phyloP scores from a whole-genome alignment of 129 eudicot species.

The Chrysanthemum makinoi region DNA sequence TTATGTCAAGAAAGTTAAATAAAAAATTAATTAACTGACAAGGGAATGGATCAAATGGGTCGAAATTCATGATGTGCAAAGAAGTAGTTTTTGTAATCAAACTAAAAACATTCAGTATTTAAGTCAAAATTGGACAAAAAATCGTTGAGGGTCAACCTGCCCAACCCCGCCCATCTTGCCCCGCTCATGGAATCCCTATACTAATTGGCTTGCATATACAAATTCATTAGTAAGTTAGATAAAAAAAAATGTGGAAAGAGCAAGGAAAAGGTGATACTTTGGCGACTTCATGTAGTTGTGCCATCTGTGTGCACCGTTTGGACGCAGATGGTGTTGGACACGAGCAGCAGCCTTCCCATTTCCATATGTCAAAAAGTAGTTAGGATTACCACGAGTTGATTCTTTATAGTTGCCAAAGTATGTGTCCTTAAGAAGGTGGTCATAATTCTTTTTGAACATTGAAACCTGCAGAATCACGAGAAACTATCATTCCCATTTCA shows the following conservation, averaged over 20 bases:
- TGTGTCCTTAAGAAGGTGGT: constrained; percentile 82
- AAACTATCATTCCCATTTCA: constrained; percentile 6
- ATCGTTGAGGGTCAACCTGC: too few relatives aligned
- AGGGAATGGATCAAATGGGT: too few relatives aligned
- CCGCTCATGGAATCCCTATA: not conserved
- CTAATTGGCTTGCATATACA: not conserved
- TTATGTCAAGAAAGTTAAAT: too few relatives aligned
- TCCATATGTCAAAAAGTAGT: constrained; percentile 94
- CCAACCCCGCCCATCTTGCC: not conserved
- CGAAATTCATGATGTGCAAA: too few relatives aligned
- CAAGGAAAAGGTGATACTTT: constrained; percentile 36
- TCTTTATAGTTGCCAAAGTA: constrained; percentile 89
- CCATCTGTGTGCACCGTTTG: constrained; percentile 99
- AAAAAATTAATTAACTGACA: too few relatives aligned
- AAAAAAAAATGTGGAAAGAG: not conserved
- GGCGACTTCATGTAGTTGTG: constrained; percentile 90
- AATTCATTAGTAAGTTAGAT: not conserved
- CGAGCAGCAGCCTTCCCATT: constrained; percentile 96
- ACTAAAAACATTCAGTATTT: too few relatives aligned
- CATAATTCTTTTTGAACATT: constrained; percentile 96
- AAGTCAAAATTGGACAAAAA: too few relatives aligned
- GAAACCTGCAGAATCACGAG: constrained; percentile 52
- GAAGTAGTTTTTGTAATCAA: too few relatives aligned
- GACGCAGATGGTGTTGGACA: constrained; percentile 85
- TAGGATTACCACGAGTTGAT: constrained; percentile 90